phyloP scores from a whole-genome alignment of 345 rosid genomes.

The Pugionium cornutum region DNA sequence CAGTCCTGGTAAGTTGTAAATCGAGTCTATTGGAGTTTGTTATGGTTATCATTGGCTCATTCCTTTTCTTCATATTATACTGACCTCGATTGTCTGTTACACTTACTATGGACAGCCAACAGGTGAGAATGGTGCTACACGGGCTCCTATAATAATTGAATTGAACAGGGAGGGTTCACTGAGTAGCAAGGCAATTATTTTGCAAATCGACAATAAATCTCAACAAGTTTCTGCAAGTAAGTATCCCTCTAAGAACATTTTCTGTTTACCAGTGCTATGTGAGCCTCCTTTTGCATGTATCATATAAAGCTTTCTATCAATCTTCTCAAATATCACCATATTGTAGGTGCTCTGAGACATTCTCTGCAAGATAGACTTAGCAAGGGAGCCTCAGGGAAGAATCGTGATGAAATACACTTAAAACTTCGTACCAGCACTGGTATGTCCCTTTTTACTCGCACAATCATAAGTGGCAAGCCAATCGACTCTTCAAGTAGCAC shows the following conservation, averaged over 20 bases:
- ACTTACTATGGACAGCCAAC: constrained; percentile 67
- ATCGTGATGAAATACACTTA: constrained; percentile 85
- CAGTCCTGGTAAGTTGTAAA: constrained; percentile 71
- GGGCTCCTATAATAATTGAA: constrained; percentile 83
- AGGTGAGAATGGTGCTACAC: constrained; percentile 99
- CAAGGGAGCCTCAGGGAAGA: constrained; percentile 79
- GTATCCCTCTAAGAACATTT: constrained; percentile 32
- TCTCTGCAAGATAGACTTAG: constrained; percentile 89
- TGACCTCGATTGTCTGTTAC: constrained; percentile 22
- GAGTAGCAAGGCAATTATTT: constrained; percentile 71
- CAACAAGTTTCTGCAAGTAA: constrained; percentile 97
- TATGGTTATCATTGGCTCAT: constrained; percentile 9
- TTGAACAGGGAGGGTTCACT: constrained; percentile 69
- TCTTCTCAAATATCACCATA: constrained; percentile 26
- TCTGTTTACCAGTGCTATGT: constrained; percentile 6
- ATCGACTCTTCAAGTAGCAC: constrained; percentile 18
- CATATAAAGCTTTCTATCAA: neutral
- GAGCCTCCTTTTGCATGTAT: constrained; percentile 15
- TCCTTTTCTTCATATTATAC: neutral
- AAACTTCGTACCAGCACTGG: constrained; percentile 95
- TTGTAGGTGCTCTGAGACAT: constrained; percentile 83
- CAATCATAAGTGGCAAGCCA: constrained; percentile 26
- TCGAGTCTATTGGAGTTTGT: constrained; percentile 1
- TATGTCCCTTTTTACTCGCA: constrained; percentile 31
- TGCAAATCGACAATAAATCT: constrained; percentile 84